Base-by-base conservation (phyloP, 2,329 filamentous ascomycete genomes). In the Penicillium sp. region DNA sequence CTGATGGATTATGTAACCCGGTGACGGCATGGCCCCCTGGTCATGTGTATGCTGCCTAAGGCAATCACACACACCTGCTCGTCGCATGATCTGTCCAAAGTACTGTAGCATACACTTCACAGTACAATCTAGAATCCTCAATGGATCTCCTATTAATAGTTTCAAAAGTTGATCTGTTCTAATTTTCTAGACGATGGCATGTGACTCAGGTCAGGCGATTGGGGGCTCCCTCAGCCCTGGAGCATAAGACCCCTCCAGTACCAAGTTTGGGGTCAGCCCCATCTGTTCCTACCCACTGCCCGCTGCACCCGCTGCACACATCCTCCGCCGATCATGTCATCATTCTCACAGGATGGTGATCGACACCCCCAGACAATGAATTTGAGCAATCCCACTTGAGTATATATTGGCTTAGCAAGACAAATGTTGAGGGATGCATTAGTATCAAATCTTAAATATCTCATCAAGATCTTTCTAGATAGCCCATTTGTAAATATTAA, bases 1-100 rank as follows among this genome's bases (percentile, higher is more conserved):
- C 57, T 64, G 60, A 63, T 53, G 57, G 61, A 66, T 68, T 68
- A 68, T 26, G 55, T 66, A 65, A 68, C 57, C 28, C n/a, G 33
- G 60, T 64, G 65, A 63, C 57, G 60, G 60, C 61, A 62, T 68
- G 7, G n/a, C 25, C 33, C 48, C 10, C n/a, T 25, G 54, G 55
- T 65, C 60, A 58, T 57, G 59, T 64, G 61, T 40, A 30, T 35
- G 28, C 10, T 60, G 60, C 62, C 62, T 64, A 13, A 61, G 53
- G 62, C 64, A 28, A 57, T 52, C n/a, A 38, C 11, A 11, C 49
- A 52, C 40, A 13, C 6, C 5, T 42, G 38, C 19, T 43, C 6
- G 35, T 37, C 40, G 40, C 4, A 22, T 43, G 6, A 13, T 7
- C 19, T 10, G 13, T 51, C 25, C n/a, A 26, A 6, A 37, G 35